phyloP scores from a whole-genome alignment of 306 rosid species.

The Prunus dulcis region DNA sequence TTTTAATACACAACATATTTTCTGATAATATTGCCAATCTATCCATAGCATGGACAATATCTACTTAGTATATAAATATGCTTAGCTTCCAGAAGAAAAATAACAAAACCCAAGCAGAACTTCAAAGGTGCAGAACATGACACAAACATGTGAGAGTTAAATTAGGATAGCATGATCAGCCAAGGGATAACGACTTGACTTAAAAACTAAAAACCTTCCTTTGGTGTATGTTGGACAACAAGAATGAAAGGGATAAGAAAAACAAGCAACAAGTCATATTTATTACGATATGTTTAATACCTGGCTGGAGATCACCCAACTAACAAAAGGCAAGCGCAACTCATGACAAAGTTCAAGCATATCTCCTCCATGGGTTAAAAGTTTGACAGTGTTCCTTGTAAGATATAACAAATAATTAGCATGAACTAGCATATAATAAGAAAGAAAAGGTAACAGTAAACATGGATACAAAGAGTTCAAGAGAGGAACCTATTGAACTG shows the following conservation, averaged over 20 bases:
- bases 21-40: not conserved
- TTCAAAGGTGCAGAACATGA: not conserved
- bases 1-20: not conserved
- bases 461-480: slow-evolving; percentile 21
- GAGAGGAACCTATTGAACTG: slow-evolving; percentile 67
- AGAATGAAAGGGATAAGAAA: slow-evolving; percentile 7
- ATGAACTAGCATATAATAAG: slow-evolving; percentile 12
- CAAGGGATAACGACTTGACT: not conserved
- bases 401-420: slow-evolving; percentile 30
- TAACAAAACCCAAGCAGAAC: not conserved
- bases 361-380: slow-evolving; percentile 90
- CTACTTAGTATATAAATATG: not conserved
- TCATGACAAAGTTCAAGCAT: slow-evolving; percentile 92
- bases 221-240: slow-evolving; percentile 4
- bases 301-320: slow-evolving; percentile 77
- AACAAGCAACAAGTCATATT: slow-evolving; percentile 2
- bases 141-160: not conserved
- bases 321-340: slow-evolving; percentile 80
- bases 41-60: not conserved
- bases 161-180: not conserved
- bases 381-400: slow-evolving; percentile 84
- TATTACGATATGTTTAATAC: slow-evolving; percentile 30
- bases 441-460: slow-evolving; percentile 1
- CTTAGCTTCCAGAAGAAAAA: not conserved
- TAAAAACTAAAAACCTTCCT: slow-evolving; percentile 4